Conservation (phyloP, 129 eudicot species). For the Pittosporum tobira region DNA sequence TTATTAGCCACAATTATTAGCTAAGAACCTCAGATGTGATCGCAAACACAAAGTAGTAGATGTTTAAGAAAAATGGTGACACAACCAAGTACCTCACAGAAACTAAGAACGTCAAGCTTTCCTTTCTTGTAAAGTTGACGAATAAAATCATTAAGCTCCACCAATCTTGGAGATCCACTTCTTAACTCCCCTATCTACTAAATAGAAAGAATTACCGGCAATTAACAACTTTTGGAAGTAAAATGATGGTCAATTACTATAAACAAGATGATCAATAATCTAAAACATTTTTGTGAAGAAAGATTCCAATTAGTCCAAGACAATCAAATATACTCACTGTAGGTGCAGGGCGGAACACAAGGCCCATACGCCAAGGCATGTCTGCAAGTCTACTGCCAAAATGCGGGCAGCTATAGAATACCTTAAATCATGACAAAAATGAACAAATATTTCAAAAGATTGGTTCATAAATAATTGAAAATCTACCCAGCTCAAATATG, state of each 20-base stretch:
- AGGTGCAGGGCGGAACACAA: conserved; percentile 97
- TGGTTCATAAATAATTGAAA: neutral
- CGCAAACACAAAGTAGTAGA: neutral
- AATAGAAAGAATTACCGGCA: conserved; percentile 6
- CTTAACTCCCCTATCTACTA: conserved; percentile 84
- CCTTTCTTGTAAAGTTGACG: conserved; percentile 73
- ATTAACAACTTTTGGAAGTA: neutral
- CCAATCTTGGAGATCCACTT: conserved; percentile 93
- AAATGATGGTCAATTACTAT: neutral
- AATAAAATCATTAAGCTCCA: conserved; percentile 76
- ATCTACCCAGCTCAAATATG: neutral
- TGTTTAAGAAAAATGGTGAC: neutral
- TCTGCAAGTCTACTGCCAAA: conserved; percentile 99
- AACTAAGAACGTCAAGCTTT: conserved; percentile 81
- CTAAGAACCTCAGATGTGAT: too few species aligned
- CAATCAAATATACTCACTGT: conserved; percentile 41
- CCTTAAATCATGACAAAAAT: conserved; percentile 30
- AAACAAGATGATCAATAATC: neutral
- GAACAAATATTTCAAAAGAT: neutral
- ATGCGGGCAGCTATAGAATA: conserved; percentile 94
- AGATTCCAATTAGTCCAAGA: neutral
- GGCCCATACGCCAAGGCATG: conserved; percentile 98
- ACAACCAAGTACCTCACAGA: conserved; percentile 69
- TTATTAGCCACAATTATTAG: too few species aligned
- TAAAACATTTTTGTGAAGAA: neutral